These are phyloP conservation scores for Pseudogymnoascus sp. DNA, from an alignment of 2,329 filamentous ascomycete genomes.

Conservation along the genomic window DNA sequence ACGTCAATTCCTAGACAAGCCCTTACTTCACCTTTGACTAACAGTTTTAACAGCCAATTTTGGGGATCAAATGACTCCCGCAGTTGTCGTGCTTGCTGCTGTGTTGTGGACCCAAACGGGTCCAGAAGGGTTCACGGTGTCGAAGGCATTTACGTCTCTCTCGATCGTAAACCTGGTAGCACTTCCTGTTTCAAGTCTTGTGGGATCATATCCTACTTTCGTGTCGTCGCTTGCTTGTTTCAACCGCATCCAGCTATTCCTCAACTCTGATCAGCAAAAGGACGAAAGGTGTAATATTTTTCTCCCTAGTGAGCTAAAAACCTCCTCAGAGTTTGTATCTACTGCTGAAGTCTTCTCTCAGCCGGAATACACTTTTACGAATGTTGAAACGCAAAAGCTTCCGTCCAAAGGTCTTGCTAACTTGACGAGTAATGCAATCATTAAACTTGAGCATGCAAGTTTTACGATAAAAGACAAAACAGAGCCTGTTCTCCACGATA, in stretches of 20 bases:
- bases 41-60: not conserved
- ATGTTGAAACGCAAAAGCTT: not conserved
- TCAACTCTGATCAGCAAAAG: not conserved
- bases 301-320: not conserved
- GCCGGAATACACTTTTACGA: not conserved
- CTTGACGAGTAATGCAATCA: not conserved
- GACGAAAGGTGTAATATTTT: not conserved
- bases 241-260: not conserved
- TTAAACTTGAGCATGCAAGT: not conserved
- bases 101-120: not conserved
- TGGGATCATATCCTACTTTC: not conserved
- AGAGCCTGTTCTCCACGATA: not conserved
- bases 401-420: not conserved
- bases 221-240: not conserved
- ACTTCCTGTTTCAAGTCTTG: not conserved
- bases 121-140: not conserved
- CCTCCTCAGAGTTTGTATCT: not conserved
- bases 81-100: not conserved
- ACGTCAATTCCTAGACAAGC: conserved; percentile 32
- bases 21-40: conserved; percentile 28
- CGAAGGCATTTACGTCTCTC: not conserved
- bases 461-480: not conserved
- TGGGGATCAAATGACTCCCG: not conserved
- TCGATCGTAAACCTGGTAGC: not conserved
- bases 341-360: not conserved